Base-by-base conservation (phyloP, 352 stramenopile species). In the Pythium graminicola region DNA sequence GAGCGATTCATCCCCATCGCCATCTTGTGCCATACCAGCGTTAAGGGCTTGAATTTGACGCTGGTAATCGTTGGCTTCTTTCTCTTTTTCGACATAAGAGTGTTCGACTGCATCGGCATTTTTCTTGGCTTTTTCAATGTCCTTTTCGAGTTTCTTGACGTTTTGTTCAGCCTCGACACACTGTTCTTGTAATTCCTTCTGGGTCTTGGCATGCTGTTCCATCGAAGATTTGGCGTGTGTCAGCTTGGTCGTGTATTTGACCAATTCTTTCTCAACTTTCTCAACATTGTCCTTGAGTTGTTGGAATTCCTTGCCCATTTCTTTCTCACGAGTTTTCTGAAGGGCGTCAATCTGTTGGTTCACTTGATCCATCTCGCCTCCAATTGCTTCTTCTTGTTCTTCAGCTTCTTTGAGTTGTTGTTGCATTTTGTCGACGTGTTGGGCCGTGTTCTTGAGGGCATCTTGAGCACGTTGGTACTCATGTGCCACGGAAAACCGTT, bases 401-500 rank as follows among this genome's bases (percentile, higher is more conserved):
- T 84, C 65, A 14, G 82, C 84, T 8, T 88, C 71, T 60, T 89
- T 82, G 35, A 95, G 73, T 24, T 84, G 75, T n/a, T 83, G 73
- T 60, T 97, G 73, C 68, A 97, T 85, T 49, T 91, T 83, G 26
- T 87, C 66, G 17, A 98, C 83, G 50, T 98, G 71, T 9, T 92
- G 77, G 29, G 86, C 79, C 50, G 76, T 92, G 51, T 89, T 95
- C 38, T 70, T 76, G 16, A 98, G 68, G 27, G 83, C 86, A 20
- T 92, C 69, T 29, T 97, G 66, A 6, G 92, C 91, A 60, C 95
- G 84, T 26, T 91, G 76, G 65, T 91, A 99, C 44, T 98, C 88
- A 62, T 88, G 86, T 1, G 97, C 97, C n/a, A 99, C 78, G 60
- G 95, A 98, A 48, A 99, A 99, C 19, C 96, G 75, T 56, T 98